A percentile compares a stretch with the other conserved stretches of the same genome.
Evolutionary conservation across 2,329 filamentous ascomycete genomes (phyloP).

Genomic region (Arthroderma sp.): DNA sequence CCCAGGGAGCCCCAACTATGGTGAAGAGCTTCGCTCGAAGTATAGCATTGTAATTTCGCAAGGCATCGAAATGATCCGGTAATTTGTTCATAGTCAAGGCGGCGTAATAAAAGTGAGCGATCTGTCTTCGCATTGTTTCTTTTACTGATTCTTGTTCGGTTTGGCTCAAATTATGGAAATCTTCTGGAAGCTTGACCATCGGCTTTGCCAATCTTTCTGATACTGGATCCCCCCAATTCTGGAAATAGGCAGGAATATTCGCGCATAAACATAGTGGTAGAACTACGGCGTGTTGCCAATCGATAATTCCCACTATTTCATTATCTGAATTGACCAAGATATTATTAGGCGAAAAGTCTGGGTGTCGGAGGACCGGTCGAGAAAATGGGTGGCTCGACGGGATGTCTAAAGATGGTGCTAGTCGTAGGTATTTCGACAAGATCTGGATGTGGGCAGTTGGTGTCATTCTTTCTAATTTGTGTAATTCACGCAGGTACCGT

Average conservation of each 20-base stretch:
- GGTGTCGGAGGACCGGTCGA: slow-evolving; percentile 17
- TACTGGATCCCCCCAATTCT: slow-evolving; percentile 24
- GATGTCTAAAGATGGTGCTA: slow-evolving; percentile 15
- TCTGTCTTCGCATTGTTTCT: slow-evolving; percentile 17
- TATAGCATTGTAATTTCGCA: slow-evolving; percentile 15
- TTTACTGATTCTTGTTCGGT: slow-evolving; percentile 17
- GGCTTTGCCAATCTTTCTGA: slow-evolving; percentile 18
- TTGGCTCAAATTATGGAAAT: slow-evolving; percentile 17
- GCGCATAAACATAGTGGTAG: slow-evolving; percentile 15
- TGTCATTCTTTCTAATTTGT: slow-evolving; percentile 5
- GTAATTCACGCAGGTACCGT: background rate
- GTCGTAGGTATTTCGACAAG: slow-evolving; percentile 17
- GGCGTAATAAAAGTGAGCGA: slow-evolving; percentile 21
- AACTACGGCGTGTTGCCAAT: slow-evolving; percentile 13
- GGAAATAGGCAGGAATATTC: slow-evolving; percentile 25
- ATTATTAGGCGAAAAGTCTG: slow-evolving; percentile 12
- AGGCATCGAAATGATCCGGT: slow-evolving; percentile 19
- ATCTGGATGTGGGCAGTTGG: slow-evolving; percentile 15
- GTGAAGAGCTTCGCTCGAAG: slow-evolving; percentile 13
- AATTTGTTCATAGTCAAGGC: slow-evolving; percentile 18
- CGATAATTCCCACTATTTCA: slow-evolving; percentile 10
- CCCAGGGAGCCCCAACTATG: slow-evolving; percentile 17
- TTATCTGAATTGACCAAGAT: slow-evolving; percentile 10
- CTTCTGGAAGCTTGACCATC: slow-evolving; percentile 18
- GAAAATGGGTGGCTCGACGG: slow-evolving; percentile 2